Base-by-base conservation (phyloP, 768 basidiomycete genomes). In the Suillus clintonianus region DNA sequence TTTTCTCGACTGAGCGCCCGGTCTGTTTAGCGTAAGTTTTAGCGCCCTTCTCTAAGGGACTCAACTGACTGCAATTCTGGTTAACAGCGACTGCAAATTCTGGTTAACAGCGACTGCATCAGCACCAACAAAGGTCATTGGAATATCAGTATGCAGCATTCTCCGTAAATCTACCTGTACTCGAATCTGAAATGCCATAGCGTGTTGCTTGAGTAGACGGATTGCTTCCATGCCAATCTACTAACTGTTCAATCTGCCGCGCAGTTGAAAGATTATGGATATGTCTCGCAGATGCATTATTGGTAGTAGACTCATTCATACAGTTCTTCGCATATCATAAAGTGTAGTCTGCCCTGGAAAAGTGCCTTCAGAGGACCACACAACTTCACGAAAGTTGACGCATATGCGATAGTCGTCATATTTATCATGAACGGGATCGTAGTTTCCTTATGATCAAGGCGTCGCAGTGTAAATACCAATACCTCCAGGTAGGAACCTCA, bases 401-500 rank as follows among this genome's bases (percentile, higher is more conserved):
- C 2, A 27, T 27, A 27, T 27, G 27, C 27, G 27, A 27, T 27
- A 27, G 27, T 27, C 27, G 27, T 27, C 27, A 27, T 27, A 27
- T 27, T 27, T 27, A 27, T 27, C 27, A 27, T 27, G 27, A 27
- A 27, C 27, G 4, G 27, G 27, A 4, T 27, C 27, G 27, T 27
- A 4, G 27, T 4, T 27, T 27, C 27, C 27, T 27, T 27, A 27
- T 27, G 27, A 27, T 27, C 27, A 27, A 4, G 54, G 67, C 30
- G 65, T 66, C 51, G 48, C 65, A 1, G 62, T 65, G 27, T 72
- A 73, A 32, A 74, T 66, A 11, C 72, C 71, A 27, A 72, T 27
- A 1, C 69, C 69, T 10, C 63, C 69, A 2, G 64, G 59, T 13
- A 9, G 13, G 36, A 63, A 64, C 42, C 64, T 67, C 11, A 74